A percentile compares a stretch with the other conserved stretches of the same genome.
phyloP scores from a whole-genome alignment of 2,329 filamentous ascomycete genomes.

The Neonectria sp. region DNA sequence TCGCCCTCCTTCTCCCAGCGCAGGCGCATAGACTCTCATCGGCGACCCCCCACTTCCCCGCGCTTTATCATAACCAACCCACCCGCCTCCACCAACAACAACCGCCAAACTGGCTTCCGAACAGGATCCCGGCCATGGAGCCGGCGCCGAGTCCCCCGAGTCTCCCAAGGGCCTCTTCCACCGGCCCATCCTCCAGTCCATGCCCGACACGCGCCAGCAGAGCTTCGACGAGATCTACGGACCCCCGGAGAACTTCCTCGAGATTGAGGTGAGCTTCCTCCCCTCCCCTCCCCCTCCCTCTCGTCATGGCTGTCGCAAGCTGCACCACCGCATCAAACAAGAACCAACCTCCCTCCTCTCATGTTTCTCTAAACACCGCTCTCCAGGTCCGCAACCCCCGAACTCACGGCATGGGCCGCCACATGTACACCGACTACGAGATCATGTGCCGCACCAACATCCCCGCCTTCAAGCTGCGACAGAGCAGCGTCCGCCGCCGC shows the following conservation, averaged over 20 bases:
- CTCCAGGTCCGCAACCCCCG: constrained; percentile 89
- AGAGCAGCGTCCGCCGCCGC: constrained; percentile 88
- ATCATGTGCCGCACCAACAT: constrained; percentile 99
- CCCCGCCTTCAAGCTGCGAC: constrained; percentile 96
- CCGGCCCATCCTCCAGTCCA: constrained; percentile 74
- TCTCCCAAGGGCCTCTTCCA: constrained; percentile 55
- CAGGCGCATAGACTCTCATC: not conserved
- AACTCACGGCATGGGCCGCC: constrained; percentile 93
- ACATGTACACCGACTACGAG: constrained; percentile 99
- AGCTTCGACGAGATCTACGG: constrained; percentile 99
- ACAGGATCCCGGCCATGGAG: constrained; percentile 54
- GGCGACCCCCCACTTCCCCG: not conserved
- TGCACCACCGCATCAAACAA: not conserved
- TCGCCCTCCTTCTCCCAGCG: not conserved
- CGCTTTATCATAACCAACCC: constrained; percentile 1
- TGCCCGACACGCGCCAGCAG: constrained; percentile 86
- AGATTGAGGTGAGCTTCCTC: constrained; percentile 83
- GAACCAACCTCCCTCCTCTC: not conserved
- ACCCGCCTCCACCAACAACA: constrained; percentile 11
- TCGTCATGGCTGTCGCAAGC: constrained; percentile 19
- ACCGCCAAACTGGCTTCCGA: constrained; percentile 62
- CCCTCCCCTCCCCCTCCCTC: constrained; percentile 1
- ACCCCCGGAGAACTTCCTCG: constrained; percentile 97
- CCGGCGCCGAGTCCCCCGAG: constrained; percentile 49
- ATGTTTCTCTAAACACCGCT: constrained; percentile 10